Evolutionary conservation across 345 rosid genomes (phyloP), one percentile per base, ranked within the genome.

Genomic region (Arabidopsis arenosa): DNA sequence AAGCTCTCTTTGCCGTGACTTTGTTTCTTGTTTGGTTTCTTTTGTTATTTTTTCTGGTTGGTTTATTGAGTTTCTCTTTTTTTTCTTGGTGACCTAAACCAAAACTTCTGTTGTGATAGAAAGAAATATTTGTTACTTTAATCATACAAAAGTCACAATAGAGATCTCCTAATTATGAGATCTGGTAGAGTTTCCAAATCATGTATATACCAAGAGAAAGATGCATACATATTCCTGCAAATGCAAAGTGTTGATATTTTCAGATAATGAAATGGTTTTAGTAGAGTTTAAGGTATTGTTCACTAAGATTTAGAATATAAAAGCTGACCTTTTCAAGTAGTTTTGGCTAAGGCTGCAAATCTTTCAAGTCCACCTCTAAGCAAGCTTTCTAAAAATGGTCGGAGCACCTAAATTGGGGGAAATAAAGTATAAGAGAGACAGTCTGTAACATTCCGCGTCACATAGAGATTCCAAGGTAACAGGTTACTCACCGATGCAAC

Each of bases 401-500:
- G 67, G 59, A 95, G 82, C 9, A 84, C 90, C 98, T 94, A 81
- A 17, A 73, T 23, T 39, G 26, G 15, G 13, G 13, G 18, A 67
- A 2, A 17, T 3, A 4, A 21, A 4, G 21, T 55, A 30, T 56
- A 35, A 56, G 61, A 37, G 9, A 37, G 52, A 37, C 18, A 44
- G 37, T 18, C 0, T 28, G 26, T 54, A 18, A 64, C 63, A 55
- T 3, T 62, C 21, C 3, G 6, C 1, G 0, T 35, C 7, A 58
- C 39, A 12, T 56, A 63, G 53, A 54, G 64, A 56, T 33, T 68
- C 40, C 5, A 41, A 57, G 45, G 64, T 35, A 36, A 76, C 52
- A 55, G 51, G 41, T 28, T 77, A n/a, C 91, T 87, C 80, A 92
- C 97, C 26, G 97, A 81, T 82, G 97, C 96, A 63, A 95, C 86